Conservation (phyloP, 2,329 filamentous ascomycete genomes). For the Byssoonygena ceratinophila region DNA sequence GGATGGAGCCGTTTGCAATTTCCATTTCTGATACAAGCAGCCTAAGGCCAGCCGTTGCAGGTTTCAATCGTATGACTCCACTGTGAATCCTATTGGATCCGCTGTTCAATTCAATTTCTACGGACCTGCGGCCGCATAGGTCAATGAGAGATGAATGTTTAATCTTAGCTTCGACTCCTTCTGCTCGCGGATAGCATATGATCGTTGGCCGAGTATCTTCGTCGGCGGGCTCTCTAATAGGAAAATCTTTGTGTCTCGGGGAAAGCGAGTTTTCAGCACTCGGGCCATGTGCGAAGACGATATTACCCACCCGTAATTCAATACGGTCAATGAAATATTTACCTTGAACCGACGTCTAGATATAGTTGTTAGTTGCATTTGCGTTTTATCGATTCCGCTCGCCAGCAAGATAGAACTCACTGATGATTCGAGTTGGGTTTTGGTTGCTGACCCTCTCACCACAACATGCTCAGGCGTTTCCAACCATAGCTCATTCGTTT, state of each 20-base stretch:
- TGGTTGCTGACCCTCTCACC: conserved; percentile 48
- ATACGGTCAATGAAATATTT: conserved; percentile 66
- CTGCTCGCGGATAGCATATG: conserved; percentile 59
- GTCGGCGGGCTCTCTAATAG: conserved; percentile 22
- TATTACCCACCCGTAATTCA: conserved; percentile 42
- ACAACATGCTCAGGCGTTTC: conserved; percentile 39
- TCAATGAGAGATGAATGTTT: conserved; percentile 60
- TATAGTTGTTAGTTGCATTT: not conserved
- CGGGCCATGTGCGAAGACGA: conserved; percentile 29
- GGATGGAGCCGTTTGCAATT: conserved; percentile 34
- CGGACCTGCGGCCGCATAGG: conserved; percentile 64
- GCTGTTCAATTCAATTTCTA: conserved; percentile 62
- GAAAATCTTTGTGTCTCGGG: not conserved
- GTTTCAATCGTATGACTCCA: conserved; percentile 44
- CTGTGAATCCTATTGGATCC: conserved; percentile 57
- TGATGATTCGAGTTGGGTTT: conserved; percentile 41
- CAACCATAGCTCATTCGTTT: conserved; percentile 57
- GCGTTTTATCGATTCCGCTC: not conserved
- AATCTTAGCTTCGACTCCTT: conserved; percentile 59
- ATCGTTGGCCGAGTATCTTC: conserved; percentile 50
- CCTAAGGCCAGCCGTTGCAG: conserved; percentile 51
- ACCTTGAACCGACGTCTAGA: conserved; percentile 45
- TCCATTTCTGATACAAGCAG: conserved; percentile 45
- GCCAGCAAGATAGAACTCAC: conserved; percentile 24
- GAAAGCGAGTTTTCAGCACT: conserved; percentile 18